Evolutionary conservation across 2,329 filamentous ascomycete genomes (phyloP), one percentile per base, ranked within the genome.

Genomic region (Myriosclerotinia duriaeana): DNA sequence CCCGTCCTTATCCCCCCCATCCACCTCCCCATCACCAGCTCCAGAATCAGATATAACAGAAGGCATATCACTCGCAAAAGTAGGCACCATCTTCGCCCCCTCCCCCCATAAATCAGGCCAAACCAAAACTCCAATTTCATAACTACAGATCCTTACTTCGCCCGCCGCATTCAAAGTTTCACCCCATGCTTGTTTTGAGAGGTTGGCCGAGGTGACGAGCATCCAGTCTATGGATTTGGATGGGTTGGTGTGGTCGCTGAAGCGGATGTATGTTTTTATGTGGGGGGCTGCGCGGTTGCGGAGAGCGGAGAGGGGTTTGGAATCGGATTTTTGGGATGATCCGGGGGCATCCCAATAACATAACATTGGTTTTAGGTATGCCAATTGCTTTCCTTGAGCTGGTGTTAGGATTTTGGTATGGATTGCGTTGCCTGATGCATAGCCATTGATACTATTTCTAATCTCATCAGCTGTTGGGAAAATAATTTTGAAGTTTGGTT

Each of bases 171-270:
- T 86, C 1, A 76, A 77, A 3, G 84, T 81, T 48, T 89, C 87
- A 1, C 93, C 93, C 93, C 93, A 97, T 0, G 93, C 93, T 77
- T 96, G 92, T 69, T 89, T 94, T 1, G 91, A 95, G 2, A 97
- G 77, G 72, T 96, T 97, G n/a, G 93, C 92, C n/a, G 91, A 95
- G 0, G 92, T 96, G 2, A 96, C 76, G 70, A 97, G 81, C 1
- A 91, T 92, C 93, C 93, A 97, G 74, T 95, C 90, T 50, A 96
- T 87, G 1, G 73, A 75, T 60, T 38, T 50, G 79, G 74, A n/a
- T 76, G 64, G 9, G 14, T 20, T 36, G 3, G 42, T 60, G 26
- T 53, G 40, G 62, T 76, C 71, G 64, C 80, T 78, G 71, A 83
- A 93, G 5, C 90, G 86, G 54, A 93, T 87, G 73, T 95, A 97